Evolutionary conservation across 345 rosid species (phyloP).

Genomic region (Rubroshorea leprosula): DNA sequence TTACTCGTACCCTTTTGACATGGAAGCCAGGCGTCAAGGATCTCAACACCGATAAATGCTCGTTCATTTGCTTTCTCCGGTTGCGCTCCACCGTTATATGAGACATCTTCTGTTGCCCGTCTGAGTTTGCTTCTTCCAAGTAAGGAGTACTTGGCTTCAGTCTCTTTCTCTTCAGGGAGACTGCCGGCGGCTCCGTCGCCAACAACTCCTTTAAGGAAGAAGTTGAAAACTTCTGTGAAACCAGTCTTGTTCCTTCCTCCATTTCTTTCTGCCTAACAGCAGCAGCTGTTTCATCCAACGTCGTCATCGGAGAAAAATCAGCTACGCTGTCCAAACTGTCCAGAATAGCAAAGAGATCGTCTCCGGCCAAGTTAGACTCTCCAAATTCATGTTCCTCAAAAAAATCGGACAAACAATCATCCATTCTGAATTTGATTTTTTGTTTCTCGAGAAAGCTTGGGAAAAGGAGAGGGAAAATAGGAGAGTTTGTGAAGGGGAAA

Average conservation of each 20-base stretch:
- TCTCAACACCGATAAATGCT: slow-evolving; percentile 71
- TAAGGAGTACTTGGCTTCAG: slow-evolving; percentile 21
- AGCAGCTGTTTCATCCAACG: slow-evolving; percentile 25
- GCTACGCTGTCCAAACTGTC: slow-evolving; percentile 58
- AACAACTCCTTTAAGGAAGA: slow-evolving; percentile 30
- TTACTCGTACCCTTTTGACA: slow-evolving; percentile 80
- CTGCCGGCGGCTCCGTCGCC: slow-evolving; percentile 35
- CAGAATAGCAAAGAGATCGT: slow-evolving; percentile 73
- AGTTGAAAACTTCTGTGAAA: slow-evolving; percentile 32
- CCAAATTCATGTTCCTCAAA: slow-evolving; percentile 47
- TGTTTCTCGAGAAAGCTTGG: slow-evolving; percentile 15
- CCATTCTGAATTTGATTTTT: slow-evolving; percentile 27
- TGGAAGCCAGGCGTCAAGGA: slow-evolving; percentile 98
- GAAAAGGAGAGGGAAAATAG: slow-evolving; percentile 7
- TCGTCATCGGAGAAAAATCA: slow-evolving; percentile 45
- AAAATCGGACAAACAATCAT: slow-evolving; percentile 37
- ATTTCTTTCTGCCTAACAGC: slow-evolving; percentile 9
- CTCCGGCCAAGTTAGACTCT: slow-evolving; percentile 46
- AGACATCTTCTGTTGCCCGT: slow-evolving; percentile 62
- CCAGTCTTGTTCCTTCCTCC: slow-evolving; percentile 17
- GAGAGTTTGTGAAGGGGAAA: background rate
- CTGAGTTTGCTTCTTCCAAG: slow-evolving; percentile 36
- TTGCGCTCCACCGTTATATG: slow-evolving; percentile 95
- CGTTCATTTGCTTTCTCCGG: slow-evolving; percentile 98
- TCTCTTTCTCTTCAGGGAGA: slow-evolving; percentile 40